Evolutionary conservation across 106 monocot genomes (phyloP), one percentile per base, ranked within the genome.

Genomic region (Dioscorea alata): DNA sequence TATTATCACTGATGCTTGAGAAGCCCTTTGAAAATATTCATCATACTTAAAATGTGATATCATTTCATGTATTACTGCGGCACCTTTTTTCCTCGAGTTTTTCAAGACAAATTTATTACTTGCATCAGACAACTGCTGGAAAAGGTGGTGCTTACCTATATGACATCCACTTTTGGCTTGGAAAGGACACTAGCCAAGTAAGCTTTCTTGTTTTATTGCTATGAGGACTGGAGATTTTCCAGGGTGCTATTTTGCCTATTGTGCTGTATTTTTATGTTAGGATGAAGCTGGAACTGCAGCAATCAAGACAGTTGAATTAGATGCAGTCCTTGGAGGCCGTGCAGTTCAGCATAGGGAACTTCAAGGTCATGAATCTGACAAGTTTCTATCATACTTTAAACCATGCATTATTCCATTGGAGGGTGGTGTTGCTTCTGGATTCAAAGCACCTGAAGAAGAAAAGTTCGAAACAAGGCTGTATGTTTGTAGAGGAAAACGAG

Each of bases 101-200:
- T 59, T 4, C 48, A 18, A 48, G 21, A 20, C 60, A 23, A 21
- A 50, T 2, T 15, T 51, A 13, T 23, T 33, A 13, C 28, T 35
- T 57, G 23, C 65, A 42, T 17, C 73, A 88, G 88, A 88, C 81
- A 61, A 76, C 67, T 66, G 61, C 78, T 66, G 75, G 75, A 24
- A 88, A 81, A 73, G 84, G 84, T 60, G 88, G 88, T 57, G 75
- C 81, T 48, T 76, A 76, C 25, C 25, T 76, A 12, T 76, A 84
- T 64, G 88, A 88, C 52, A 84, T 88, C 74, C 88, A 88, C 57
- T 88, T 81, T 58, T 88, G 88, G 88, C 68, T 84, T 65, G 88
- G 88, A 61, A 88, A 84, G 74, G 84, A 88, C 18, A 80, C 88
- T 22, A 88, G 81, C 73, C 84, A 88, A 68, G 88, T 88, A 79